Conservation (phyloP, 2,329 filamentous ascomycete genomes). For the Cladorrhinum sp. region DNA sequence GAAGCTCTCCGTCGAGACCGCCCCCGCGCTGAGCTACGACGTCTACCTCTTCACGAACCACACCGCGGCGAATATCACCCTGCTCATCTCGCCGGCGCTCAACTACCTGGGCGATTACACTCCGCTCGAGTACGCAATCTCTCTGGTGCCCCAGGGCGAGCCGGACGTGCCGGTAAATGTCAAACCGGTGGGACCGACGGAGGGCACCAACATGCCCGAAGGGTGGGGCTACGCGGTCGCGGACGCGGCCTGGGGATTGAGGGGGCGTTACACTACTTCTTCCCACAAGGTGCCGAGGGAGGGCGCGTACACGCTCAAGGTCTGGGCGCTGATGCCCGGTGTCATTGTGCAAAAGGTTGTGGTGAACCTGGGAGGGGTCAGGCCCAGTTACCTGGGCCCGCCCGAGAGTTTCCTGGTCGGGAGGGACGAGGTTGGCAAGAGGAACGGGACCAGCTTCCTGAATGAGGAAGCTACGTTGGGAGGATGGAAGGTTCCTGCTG, state of each 20-base stretch:
- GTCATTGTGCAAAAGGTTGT: slow-evolving; percentile 56
- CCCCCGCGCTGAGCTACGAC: slow-evolving; percentile 58
- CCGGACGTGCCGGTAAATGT: slow-evolving; percentile 32
- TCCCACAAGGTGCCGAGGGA: slow-evolving; percentile 39
- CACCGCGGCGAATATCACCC: slow-evolving; percentile 42
- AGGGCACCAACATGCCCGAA: slow-evolving; percentile 40
- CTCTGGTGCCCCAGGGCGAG: slow-evolving; percentile 40
- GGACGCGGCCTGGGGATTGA: slow-evolving; percentile 46
- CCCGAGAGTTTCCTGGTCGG: slow-evolving; percentile 53
- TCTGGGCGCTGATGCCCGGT: slow-evolving; percentile 52
- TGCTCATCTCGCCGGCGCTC: slow-evolving; percentile 51
- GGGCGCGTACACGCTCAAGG: slow-evolving; percentile 47
- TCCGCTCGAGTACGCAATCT: slow-evolving; percentile 51
- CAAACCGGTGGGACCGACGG: slow-evolving; percentile 41
- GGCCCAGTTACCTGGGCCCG: slow-evolving; percentile 54
- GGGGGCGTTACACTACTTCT: slow-evolving; percentile 44
- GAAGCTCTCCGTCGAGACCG: slow-evolving; percentile 47
- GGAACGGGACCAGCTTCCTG: slow-evolving; percentile 40
- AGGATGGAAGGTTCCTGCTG: slow-evolving; percentile 11
- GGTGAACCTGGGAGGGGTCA: slow-evolving; percentile 53
- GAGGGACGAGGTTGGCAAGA: slow-evolving; percentile 36
- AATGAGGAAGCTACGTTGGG: slow-evolving; percentile 24
- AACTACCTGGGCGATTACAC: slow-evolving; percentile 51
- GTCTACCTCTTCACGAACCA: slow-evolving; percentile 58
- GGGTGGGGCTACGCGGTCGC: slow-evolving; percentile 45